A percentile compares a stretch with the other conserved stretches of the same genome.
Conservation (phyloP, 2,329 filamentous ascomycete genomes). For the Lizonia empirigonia region DNA sequence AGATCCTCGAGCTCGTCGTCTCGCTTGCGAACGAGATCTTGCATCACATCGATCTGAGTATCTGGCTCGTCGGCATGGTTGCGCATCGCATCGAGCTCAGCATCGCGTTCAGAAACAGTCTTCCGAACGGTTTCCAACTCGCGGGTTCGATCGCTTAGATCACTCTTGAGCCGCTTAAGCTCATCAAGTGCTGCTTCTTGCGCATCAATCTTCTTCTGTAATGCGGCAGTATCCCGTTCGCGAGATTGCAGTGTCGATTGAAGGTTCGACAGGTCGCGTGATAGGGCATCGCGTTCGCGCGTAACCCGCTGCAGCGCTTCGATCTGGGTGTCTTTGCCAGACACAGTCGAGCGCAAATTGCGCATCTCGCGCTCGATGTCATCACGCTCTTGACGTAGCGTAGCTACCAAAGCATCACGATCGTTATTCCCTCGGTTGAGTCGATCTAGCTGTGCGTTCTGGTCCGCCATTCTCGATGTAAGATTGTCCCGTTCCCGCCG, state of each 20-base stretch:
- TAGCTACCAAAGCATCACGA: conserved; percentile 36
- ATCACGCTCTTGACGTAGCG: conserved; percentile 37
- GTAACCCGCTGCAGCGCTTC: conserved; percentile 44
- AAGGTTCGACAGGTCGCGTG: conserved; percentile 37
- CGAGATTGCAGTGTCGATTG: conserved; percentile 39
- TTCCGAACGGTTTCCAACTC: conserved; percentile 45
- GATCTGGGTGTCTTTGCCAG: conserved; percentile 42
- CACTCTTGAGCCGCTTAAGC: conserved; percentile 36
- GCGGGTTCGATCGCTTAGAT: conserved; percentile 40
- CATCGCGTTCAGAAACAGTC: conserved; percentile 45
- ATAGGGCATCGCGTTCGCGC: conserved; percentile 41
- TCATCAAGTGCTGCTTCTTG: conserved; percentile 39
- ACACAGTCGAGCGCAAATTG: conserved; percentile 34
- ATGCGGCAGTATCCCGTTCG: conserved; percentile 38
- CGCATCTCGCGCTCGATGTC: conserved; percentile 32
- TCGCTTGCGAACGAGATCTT: conserved; percentile 51
- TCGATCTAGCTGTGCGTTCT: conserved; percentile 39
- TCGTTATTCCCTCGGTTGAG: conserved; percentile 38
- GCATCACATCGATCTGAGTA: conserved; percentile 50
- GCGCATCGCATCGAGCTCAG: conserved; percentile 46
- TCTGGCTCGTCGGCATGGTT: conserved; percentile 46
- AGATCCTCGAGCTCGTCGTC: conserved; percentile 61
- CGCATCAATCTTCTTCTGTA: conserved; percentile 42
- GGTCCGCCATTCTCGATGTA: conserved; percentile 33
- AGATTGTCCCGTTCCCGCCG: conserved; percentile 40